These are phyloP conservation scores for Draba incana DNA, from an alignment of 345 rosid species.

Conservation along the genomic window DNA sequence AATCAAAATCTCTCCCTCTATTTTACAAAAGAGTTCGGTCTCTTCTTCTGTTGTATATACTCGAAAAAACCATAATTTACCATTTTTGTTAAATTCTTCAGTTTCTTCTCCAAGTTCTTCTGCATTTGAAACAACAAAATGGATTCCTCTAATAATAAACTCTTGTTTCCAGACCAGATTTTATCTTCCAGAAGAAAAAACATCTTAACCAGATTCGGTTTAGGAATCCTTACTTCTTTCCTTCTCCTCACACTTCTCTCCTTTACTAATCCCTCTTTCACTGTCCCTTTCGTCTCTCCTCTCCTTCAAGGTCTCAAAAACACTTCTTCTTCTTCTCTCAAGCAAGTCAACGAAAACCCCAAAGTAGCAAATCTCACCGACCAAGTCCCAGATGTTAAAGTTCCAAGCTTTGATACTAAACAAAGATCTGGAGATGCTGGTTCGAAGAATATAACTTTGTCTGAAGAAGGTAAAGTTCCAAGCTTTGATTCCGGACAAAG, in stretches of 20 bases:
- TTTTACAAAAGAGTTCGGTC: conserved; percentile 3
- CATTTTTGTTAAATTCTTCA: background rate
- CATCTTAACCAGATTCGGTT: conserved; percentile 52
- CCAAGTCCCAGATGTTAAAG: conserved; percentile 29
- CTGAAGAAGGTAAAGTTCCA: conserved; percentile 37
- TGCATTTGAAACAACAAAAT: conserved; percentile 30
- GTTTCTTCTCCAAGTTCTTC: conserved; percentile 31
- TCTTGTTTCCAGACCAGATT: conserved; percentile 50
- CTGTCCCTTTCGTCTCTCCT: conserved; percentile 47
- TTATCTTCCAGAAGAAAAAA: conserved; percentile 48
- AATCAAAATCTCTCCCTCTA: conserved; percentile 30
- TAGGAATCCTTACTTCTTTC: conserved; percentile 54
- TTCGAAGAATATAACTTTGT: conserved; percentile 18
- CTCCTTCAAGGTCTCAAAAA: conserved; percentile 49
- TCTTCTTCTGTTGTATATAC: background rate
- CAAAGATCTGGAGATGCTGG: conserved; percentile 34
- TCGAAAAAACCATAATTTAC: conserved; percentile 1
- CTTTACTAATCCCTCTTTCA: conserved; percentile 48
- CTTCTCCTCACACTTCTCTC: conserved; percentile 50
- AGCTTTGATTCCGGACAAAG: conserved; percentile 33
- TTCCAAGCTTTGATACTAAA: conserved; percentile 38
- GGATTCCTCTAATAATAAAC: conserved; percentile 54
- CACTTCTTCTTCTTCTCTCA: conserved; percentile 41
- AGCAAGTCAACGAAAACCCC: conserved; percentile 28
- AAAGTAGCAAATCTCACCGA: conserved; percentile 26